These are phyloP conservation scores for Sclerotiophoma versabilis DNA, from an alignment of 2,329 filamentous ascomycete genomes.

Conservation along the genomic window DNA sequence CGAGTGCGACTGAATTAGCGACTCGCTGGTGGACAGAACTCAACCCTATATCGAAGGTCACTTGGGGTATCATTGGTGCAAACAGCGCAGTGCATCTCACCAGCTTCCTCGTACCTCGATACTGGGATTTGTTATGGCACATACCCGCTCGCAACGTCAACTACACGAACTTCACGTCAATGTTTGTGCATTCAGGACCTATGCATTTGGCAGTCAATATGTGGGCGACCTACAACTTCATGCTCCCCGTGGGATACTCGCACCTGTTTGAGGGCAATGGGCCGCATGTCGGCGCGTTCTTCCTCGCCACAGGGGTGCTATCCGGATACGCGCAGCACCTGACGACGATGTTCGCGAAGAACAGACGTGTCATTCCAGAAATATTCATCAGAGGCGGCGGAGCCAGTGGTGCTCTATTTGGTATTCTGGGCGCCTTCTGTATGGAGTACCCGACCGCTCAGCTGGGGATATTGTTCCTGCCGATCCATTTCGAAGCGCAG, in stretches of 20 bases:
- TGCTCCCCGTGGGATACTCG: constrained; percentile 39
- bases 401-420: constrained; percentile 45
- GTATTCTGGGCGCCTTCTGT: constrained; percentile 39
- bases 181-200: constrained; percentile 35
- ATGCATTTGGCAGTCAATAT: constrained; percentile 39
- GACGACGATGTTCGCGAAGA: constrained; percentile 33
- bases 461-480: constrained; percentile 44
- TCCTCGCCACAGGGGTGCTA: constrained; percentile 38
- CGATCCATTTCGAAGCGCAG: constrained; percentile 39
- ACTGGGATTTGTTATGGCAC: constrained; percentile 42
- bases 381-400: constrained; percentile 41
- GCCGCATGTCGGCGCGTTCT: constrained; percentile 40
- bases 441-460: constrained; percentile 41
- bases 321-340: constrained; percentile 42
- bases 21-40: constrained; percentile 33
- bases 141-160: constrained; percentile 38
- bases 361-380: constrained; percentile 26
- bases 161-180: constrained; percentile 40
- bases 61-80: constrained; percentile 37
- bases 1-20: constrained; percentile 38
- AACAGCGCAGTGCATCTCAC: constrained; percentile 38
- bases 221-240: constrained; percentile 42
- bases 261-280: constrained; percentile 40
- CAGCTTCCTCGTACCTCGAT: constrained; percentile 29
- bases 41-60: constrained; percentile 38